Evolutionary conservation across 2,329 filamentous ascomycete species (phyloP), one percentile per base, ranked within the genome.

Genomic region (Colletotrichum lupini): DNA sequence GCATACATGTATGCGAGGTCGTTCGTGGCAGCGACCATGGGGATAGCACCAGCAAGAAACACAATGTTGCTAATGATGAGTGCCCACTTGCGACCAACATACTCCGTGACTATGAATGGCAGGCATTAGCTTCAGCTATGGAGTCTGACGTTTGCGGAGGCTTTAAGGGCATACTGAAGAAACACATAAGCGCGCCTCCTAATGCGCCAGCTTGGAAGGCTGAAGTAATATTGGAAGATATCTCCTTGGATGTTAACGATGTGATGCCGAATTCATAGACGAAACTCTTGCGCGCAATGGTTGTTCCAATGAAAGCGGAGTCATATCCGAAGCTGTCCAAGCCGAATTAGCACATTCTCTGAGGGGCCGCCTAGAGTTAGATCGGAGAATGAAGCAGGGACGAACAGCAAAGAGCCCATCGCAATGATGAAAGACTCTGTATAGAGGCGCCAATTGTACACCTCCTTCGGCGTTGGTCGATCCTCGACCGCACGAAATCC

Each of bases 391-490:
- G 14, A 5, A 9, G 37, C 35, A 64, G 9, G n/a, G 32, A 72
- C 81, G 72, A 76, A 83, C 80, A 86, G 81, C 19, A 86, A 60
- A 1, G 84, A 85, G 16, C 87, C 87, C 22, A 85, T 85, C 5
- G 87, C 83, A 58, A 88, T 87, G 35, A 88, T 81, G n/a, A 84
- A 76, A 0, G 85, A 83, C 59, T 86, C 83, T 6, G 79, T 81
- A 76, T 89, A 89, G 26, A 89, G 79, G 4, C 84, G 82, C 84
- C 84, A 86, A 74, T 88, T 89, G 79, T 88, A 88, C 75, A 89
- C 87, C 79, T 88, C 86, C 72, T 84, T 83, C 24, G 88, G 88
- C 74, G 87, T 90, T 30, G 87, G 87, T 75, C 88, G 83, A 78
- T 90, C 88, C 77, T 89, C 88, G 49, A 86, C 85, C 49, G 86